Evolutionary conservation across 805 yeast genomes (phyloP).

Genomic region (Yarrowia divulgata): DNA sequence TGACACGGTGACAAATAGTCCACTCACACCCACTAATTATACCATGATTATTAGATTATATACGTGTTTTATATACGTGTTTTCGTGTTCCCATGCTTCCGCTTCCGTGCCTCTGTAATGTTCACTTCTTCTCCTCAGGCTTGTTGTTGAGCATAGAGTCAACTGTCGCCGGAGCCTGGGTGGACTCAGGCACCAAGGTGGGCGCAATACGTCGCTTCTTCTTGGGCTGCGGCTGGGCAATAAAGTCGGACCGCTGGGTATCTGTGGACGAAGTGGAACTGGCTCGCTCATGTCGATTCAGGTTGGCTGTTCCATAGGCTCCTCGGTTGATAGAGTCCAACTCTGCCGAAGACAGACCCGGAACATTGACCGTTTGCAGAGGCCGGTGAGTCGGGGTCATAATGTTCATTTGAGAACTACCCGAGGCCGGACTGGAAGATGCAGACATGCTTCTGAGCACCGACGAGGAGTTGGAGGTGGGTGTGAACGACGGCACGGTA

Average conservation of each 20-base stretch:
- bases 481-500: slow-evolving; percentile 24
- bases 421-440: slow-evolving; percentile 41
- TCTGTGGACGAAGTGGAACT: slow-evolving; percentile 36
- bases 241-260: slow-evolving; percentile 17
- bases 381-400: slow-evolving; percentile 36
- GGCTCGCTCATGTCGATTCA: slow-evolving; percentile 40
- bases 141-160: slow-evolving; percentile 17
- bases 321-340: slow-evolving; percentile 34
- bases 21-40: not conserved
- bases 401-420: slow-evolving; percentile 39
- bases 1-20: too few species aligned
- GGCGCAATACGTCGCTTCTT: slow-evolving; percentile 54
- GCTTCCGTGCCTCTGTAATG: not conserved
- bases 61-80: not conserved
- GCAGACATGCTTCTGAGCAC: slow-evolving; percentile 33
- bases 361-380: slow-evolving; percentile 14
- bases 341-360: slow-evolving; percentile 21
- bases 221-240: slow-evolving; percentile 40
- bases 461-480: slow-evolving; percentile 9
- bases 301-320: slow-evolving; percentile 35
- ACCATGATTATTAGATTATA: not conserved
- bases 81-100: not conserved
- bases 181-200: slow-evolving; percentile 46
- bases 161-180: slow-evolving; percentile 7
- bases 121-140: not conserved